Percentiles rank a stretch among this genome's conserved stretches.
phyloP scores from a whole-genome alignment of 371 early-diverging fungal genomes.

The Syncephalastrum sp. region DNA sequence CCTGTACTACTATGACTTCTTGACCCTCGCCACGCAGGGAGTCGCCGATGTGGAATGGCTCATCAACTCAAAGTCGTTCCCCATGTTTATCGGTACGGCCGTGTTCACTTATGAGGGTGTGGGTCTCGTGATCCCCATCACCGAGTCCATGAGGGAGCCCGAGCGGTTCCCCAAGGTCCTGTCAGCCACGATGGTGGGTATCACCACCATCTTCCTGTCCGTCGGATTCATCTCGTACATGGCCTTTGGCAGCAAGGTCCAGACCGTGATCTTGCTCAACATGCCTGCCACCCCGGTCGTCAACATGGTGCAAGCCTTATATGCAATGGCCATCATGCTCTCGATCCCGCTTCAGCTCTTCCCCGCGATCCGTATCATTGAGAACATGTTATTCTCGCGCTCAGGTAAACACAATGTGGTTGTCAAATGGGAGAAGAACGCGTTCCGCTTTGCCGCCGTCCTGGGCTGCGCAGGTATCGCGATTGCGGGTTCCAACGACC shows the following conservation, averaged over 20 bases:
- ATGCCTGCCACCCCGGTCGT: slow-evolving; percentile 65
- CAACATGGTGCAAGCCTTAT: slow-evolving; percentile 69
- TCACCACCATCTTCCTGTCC: slow-evolving; percentile 69
- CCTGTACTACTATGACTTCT: slow-evolving; percentile 71
- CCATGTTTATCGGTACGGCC: slow-evolving; percentile 86
- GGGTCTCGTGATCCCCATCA: slow-evolving; percentile 73
- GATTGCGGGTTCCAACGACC: slow-evolving; percentile 68
- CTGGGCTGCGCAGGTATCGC: slow-evolving; percentile 65
- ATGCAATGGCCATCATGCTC: slow-evolving; percentile 82
- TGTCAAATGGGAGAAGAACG: slow-evolving; percentile 89
- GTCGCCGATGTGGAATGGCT: slow-evolving; percentile 60
- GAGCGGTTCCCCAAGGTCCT: slow-evolving; percentile 75
- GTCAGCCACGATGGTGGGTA: slow-evolving; percentile 65
- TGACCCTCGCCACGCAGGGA: slow-evolving; percentile 56
- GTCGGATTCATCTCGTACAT: slow-evolving; percentile 78
- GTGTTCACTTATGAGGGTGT: slow-evolving; percentile 91
- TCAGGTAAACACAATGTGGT: slow-evolving; percentile 62
- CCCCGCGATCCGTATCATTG: slow-evolving; percentile 85
- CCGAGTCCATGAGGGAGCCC: slow-evolving; percentile 78
- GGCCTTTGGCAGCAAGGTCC: slow-evolving; percentile 75
- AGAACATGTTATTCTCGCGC: slow-evolving; percentile 61
- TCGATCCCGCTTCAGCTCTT: slow-evolving; percentile 86
- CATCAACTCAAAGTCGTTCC: slow-evolving; percentile 70
- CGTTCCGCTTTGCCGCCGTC: slow-evolving; percentile 62
- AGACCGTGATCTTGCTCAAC: slow-evolving; percentile 80